Percentiles rank a stretch among this genome's conserved stretches.
These are phyloP conservation scores for Vicia faba DNA, from an alignment of 306 rosid genomes.

Conservation along the genomic window DNA sequence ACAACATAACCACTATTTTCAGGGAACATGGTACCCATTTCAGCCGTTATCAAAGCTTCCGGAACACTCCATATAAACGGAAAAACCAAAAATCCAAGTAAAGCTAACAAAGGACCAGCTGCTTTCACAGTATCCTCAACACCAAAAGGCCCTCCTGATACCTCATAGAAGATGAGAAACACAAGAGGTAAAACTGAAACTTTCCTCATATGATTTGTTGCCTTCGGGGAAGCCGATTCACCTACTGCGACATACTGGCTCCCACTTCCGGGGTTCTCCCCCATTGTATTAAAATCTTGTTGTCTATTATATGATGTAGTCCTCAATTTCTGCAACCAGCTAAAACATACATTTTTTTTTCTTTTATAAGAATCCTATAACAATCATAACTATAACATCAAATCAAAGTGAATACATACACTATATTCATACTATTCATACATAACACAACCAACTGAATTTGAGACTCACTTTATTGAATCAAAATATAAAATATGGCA, in stretches of 20 bases:
- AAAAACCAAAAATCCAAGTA: slow-evolving; percentile 74
- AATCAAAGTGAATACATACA: neutral
- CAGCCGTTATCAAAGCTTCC: slow-evolving; percentile 88
- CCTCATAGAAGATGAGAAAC: slow-evolving; percentile 94
- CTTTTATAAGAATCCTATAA: neutral
- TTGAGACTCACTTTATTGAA: neutral
- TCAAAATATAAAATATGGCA: neutral
- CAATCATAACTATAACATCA: slow-evolving; percentile 7
- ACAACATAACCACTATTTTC: slow-evolving; percentile 91
- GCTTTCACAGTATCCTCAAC: slow-evolving; percentile 84
- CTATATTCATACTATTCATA: neutral
- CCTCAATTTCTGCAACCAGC: slow-evolving; percentile 61
- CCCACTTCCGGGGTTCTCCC: slow-evolving; percentile 41
- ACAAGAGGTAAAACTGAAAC: slow-evolving; percentile 81
- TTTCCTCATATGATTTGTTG: slow-evolving; percentile 49
- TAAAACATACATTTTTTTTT: slow-evolving; percentile 19
- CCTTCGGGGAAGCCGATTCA: slow-evolving; percentile 51
- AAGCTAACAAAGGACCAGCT: slow-evolving; percentile 90
- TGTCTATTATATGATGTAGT: slow-evolving; percentile 46
- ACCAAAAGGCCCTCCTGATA: slow-evolving; percentile 95
- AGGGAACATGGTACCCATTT: slow-evolving; percentile 97
- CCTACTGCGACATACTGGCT: slow-evolving; percentile 49
- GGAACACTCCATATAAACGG: slow-evolving; percentile 95
- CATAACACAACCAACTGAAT: neutral
- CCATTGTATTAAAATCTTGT: slow-evolving; percentile 57